Conservation (phyloP, 1,284 basidiomycete species). For the Puccinia polysora region DNA sequence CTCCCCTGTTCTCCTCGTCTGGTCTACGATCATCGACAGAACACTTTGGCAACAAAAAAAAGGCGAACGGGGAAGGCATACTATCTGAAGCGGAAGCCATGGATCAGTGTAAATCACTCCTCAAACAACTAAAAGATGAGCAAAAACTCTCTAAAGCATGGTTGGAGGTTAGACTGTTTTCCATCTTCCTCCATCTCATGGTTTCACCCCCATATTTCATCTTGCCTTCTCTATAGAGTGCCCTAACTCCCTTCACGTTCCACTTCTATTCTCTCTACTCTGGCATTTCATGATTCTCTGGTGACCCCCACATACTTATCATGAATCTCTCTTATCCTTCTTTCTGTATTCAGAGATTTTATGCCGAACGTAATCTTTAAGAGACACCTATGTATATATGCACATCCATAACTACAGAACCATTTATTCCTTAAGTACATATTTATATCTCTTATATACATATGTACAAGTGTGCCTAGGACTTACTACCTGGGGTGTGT, state of each 20-base stretch:
- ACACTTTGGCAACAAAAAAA: slow-evolving; percentile 38
- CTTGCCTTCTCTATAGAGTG: not conserved
- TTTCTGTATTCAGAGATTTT: slow-evolving; percentile 27
- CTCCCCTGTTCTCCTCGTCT: too few species aligned
- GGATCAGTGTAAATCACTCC: slow-evolving; percentile 19
- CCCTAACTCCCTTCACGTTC: too few species aligned
- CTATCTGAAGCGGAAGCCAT: slow-evolving; percentile 34
- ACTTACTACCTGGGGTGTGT: too few species aligned
- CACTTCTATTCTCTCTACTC: too few species aligned
- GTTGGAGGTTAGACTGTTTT: slow-evolving; percentile 26
- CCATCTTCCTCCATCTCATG: not conserved
- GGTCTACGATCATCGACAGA: not conserved
- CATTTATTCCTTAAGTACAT: too few species aligned
- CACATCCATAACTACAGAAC: too few species aligned
- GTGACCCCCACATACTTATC: not conserved
- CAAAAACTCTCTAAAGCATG: slow-evolving; percentile 37
- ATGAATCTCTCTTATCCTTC: not conserved
- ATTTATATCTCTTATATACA: too few species aligned
- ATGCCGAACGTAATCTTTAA: slow-evolving; percentile 41
- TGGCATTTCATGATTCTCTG: too few species aligned
- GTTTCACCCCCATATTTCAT: not conserved
- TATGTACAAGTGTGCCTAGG: too few species aligned
- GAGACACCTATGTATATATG: too few species aligned
- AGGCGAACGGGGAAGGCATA: slow-evolving; percentile 31
- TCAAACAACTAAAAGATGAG: slow-evolving; percentile 42